phyloP scores from a whole-genome alignment of 2,329 filamentous ascomycete genomes.

The Colletotrichum orbiculare region DNA sequence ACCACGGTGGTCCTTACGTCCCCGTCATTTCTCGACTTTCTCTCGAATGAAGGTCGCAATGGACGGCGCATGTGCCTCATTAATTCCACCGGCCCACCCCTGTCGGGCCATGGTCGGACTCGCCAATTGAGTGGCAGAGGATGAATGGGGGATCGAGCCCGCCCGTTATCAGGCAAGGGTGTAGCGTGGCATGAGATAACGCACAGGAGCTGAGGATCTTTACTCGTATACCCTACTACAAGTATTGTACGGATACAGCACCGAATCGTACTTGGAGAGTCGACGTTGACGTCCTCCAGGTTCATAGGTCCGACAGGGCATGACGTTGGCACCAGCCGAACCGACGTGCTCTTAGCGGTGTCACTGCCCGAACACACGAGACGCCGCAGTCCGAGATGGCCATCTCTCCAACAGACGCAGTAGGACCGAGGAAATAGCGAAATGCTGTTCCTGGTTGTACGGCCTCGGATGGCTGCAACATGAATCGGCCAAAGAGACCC shows the following conservation, averaged over 20 bases:
- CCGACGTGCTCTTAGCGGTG: neutral
- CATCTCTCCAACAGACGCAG: neutral
- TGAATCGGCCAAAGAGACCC: neutral
- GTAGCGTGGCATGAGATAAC: conserved; percentile 26
- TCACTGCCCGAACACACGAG: conserved; percentile 18
- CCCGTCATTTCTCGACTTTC: neutral
- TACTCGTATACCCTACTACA: neutral
- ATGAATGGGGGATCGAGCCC: conserved; percentile 22
- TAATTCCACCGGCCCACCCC: conserved; percentile 12
- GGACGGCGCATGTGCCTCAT: conserved; percentile 15
- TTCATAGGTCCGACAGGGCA: neutral
- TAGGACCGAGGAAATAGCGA: neutral
- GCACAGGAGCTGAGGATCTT: conserved; percentile 1
- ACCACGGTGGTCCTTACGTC: neutral
- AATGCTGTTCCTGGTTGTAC: conserved; percentile 1
- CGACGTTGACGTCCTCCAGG: neutral
- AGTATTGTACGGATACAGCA: too few species aligned
- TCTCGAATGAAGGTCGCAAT: conserved; percentile 11
- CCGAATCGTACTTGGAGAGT: too few species aligned
- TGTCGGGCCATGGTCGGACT: conserved; percentile 11
- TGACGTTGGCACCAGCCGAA: neutral
- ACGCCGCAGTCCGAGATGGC: conserved; percentile 9
- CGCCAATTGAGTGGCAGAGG: conserved; percentile 11
- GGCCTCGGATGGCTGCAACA: neutral
- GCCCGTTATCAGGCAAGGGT: conserved; percentile 16